Evolutionary conservation across 2,329 filamentous ascomycete species (phyloP).

Genomic region (Sarocladium oryzae): DNA sequence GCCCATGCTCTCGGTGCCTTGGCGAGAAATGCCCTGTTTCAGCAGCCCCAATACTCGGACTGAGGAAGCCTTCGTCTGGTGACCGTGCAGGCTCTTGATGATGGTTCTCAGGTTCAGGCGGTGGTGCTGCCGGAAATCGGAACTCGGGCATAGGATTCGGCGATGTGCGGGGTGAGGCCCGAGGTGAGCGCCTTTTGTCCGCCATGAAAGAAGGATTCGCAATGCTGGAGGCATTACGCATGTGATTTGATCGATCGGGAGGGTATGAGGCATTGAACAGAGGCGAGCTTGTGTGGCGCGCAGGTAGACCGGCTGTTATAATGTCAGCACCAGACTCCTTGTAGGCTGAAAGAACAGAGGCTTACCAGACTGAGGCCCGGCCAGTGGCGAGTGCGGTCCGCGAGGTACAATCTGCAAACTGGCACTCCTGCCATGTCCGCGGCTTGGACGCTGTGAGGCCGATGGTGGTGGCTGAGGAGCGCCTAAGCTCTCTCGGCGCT

Average conservation of each 20-base stretch:
- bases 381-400: conserved; percentile 36
- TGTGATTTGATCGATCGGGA: conserved; percentile 38
- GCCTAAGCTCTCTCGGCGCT: conserved; percentile 4
- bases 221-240: conserved; percentile 28
- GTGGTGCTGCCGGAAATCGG: conserved; percentile 45
- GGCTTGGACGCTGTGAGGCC: conserved; percentile 42
- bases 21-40: conserved; percentile 18
- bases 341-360: background rate
- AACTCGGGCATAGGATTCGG: conserved; percentile 47
- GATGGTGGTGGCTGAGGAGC: conserved; percentile 14
- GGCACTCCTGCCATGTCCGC: conserved; percentile 69
- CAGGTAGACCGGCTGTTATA: conserved; percentile 30
- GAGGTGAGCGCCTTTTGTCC: conserved; percentile 19
- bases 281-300: conserved; percentile 42
- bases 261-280: conserved; percentile 51
- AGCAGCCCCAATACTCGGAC: conserved; percentile 28
- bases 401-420: conserved; percentile 64
- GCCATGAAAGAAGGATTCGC: conserved; percentile 34
- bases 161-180: conserved; percentile 34
- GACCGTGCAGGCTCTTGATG: conserved; percentile 20
- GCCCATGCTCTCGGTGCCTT: background rate
- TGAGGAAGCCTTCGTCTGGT: conserved; percentile 32
- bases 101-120: conserved; percentile 29
- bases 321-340: background rate
- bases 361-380: conserved; percentile 34